Conservation (phyloP, 2,329 filamentous ascomycete species). For the Fusarium odoratissimum region DNA sequence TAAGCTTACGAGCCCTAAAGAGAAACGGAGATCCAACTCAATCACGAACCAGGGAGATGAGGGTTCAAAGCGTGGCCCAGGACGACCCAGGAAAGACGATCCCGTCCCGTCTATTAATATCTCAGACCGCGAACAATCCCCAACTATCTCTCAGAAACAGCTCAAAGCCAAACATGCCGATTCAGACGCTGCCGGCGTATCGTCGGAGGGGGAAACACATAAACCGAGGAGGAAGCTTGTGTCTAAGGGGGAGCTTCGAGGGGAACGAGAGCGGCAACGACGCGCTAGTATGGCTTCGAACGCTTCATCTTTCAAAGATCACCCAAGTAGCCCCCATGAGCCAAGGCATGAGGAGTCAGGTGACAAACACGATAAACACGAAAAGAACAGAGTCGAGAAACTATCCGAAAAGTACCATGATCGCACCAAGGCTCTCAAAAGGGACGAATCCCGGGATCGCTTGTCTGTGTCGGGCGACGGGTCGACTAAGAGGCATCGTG, state of each 20-base stretch:
- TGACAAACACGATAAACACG: conserved; percentile 58
- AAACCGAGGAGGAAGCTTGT: conserved; percentile 73
- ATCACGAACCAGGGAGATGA: conserved; percentile 60
- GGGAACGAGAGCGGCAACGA: conserved; percentile 68
- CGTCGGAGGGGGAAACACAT: conserved; percentile 67
- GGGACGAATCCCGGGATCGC: conserved; percentile 70
- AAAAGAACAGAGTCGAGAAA: conserved; percentile 56
- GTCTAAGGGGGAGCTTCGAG: conserved; percentile 71
- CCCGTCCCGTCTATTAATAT: conserved; percentile 58
- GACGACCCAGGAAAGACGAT: conserved; percentile 67
- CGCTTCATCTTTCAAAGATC: conserved; percentile 63
- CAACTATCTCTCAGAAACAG: conserved; percentile 59
- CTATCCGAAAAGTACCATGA: conserved; percentile 68
- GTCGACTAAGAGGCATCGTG: conserved; percentile 67
- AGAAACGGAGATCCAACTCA: conserved; percentile 61
- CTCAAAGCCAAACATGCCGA: conserved; percentile 65
- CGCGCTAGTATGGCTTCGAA: conserved; percentile 69
- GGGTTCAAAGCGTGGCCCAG: conserved; percentile 63
- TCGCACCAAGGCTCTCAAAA: conserved; percentile 69
- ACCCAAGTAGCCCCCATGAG: conserved; percentile 63
- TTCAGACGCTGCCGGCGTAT: conserved; percentile 62
- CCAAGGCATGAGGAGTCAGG: conserved; percentile 59
- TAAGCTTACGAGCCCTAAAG: conserved; percentile 59
- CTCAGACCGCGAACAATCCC: conserved; percentile 66
- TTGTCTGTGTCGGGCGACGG: conserved; percentile 62